Conservation (phyloP, 2,329 filamentous ascomycete genomes). For the Beauveria sp. region DNA sequence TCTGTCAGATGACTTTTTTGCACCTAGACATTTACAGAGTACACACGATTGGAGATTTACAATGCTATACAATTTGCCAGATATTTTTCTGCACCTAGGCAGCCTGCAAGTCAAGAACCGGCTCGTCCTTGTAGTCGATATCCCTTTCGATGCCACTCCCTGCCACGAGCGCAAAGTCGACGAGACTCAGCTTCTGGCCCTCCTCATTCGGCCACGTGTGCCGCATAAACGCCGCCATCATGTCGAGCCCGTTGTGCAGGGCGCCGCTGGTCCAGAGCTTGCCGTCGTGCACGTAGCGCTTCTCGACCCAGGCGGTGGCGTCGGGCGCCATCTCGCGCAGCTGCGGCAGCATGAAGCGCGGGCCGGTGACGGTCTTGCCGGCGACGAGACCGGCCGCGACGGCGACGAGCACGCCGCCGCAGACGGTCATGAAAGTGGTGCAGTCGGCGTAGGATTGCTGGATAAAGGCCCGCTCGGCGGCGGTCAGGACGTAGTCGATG, state of each 20-base stretch:
- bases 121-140: slow-evolving; percentile 25
- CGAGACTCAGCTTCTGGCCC: slow-evolving; percentile 11
- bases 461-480: slow-evolving; percentile 28
- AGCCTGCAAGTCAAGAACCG: neutral
- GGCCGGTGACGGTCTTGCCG: slow-evolving; percentile 30
- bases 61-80: no score
- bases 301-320: slow-evolving; percentile 30
- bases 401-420: slow-evolving; percentile 27
- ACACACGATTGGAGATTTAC: neutral
- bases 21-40: neutral
- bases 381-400: slow-evolving; percentile 27
- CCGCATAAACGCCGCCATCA: slow-evolving; percentile 24
- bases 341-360: slow-evolving; percentile 20
- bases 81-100: neutral
- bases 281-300: slow-evolving; percentile 27
- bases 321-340: slow-evolving; percentile 22
- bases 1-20: neutral
- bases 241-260: slow-evolving; percentile 27
- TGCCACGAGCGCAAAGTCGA: slow-evolving; percentile 15
- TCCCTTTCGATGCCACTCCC: slow-evolving; percentile 23
- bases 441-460: slow-evolving; percentile 26
- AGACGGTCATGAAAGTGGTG: slow-evolving; percentile 32
- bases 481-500: slow-evolving; percentile 20
- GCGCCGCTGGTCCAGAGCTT: slow-evolving; percentile 30
- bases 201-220: slow-evolving; percentile 22